phyloP scores from a whole-genome alignment of 2,329 filamentous ascomycete genomes.

The Beauveria rudraprayagi region DNA sequence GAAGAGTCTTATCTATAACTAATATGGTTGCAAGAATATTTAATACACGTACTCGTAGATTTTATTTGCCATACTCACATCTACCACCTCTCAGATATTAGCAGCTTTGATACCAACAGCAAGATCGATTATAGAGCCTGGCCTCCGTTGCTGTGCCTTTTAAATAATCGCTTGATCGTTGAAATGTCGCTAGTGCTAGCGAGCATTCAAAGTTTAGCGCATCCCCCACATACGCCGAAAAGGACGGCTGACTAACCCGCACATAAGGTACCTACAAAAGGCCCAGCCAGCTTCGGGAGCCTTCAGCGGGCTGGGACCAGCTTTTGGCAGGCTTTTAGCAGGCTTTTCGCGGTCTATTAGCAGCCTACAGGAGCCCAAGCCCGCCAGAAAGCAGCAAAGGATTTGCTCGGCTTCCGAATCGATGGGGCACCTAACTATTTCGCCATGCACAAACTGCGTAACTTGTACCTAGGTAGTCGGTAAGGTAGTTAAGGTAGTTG shows the following conservation, averaged over 20 bases:
- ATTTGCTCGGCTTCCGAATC: not conserved
- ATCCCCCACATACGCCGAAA: not conserved
- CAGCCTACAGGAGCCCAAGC: not conserved
- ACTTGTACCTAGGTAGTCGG: too few species aligned
- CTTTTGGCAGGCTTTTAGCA: not conserved
- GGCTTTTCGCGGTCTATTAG: not conserved
- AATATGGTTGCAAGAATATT: too few species aligned
- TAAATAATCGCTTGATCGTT: not conserved
- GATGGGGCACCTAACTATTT: not conserved
- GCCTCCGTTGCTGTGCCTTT: not conserved
- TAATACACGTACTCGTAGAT: too few species aligned
- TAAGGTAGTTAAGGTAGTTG: too few species aligned
- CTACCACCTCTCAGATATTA: too few species aligned
- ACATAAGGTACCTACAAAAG: too few species aligned
- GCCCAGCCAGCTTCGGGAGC: not conserved
- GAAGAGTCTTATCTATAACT: too few species aligned
- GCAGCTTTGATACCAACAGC: not conserved
- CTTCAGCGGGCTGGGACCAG: not conserved
- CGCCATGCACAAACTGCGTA: too few species aligned
- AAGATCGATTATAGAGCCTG: not conserved
- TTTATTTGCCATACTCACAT: too few species aligned
- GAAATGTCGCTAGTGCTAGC: not conserved
- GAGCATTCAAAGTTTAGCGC: slow-evolving; percentile 6
- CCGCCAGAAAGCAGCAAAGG: not conserved
- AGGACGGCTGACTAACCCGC: slow-evolving; percentile 3